Base-by-base conservation (phyloP, 2,329 filamentous ascomycete genomes). In the Calcarisporium arbuscula region DNA sequence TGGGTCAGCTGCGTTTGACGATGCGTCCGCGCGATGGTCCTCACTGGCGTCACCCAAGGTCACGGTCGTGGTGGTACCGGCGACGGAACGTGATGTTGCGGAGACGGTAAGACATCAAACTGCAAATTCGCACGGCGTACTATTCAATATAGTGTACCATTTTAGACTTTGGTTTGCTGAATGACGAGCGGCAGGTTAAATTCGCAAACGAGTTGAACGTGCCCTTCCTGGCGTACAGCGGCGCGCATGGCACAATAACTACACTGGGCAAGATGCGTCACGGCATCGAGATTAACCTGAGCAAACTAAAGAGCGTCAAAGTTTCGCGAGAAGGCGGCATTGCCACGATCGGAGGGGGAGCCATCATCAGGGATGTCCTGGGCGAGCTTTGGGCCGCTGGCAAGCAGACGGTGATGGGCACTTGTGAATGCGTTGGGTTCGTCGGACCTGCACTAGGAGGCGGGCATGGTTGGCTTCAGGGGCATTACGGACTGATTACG, bases 381-480 rank as follows among this genome's bases (percentile, higher is more conserved):
- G n/a, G n/a, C n/a, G n/a, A n/a, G n/a, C n/a, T n/a, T n/a, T n/a
- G n/a, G n/a, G n/a, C n/a, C 37, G 35, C 38, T 51, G 54, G 40
- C 8, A 8, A 17, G 5, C 12, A 19, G 19, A 11, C 30, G 54
- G 67, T 68, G 2, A 69, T 66, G 8, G 68, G 68, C 23, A 64
- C 60, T 8, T 77, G 72, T 44, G 70, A 73, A 50, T 75, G 70
- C 40, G 65, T 69, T 34, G 64, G 69, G 34, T 47, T 59, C 18
- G 42, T 70, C 4, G 70, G 66, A 0, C 71, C 70, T 0, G 70
- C 58, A 0, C 63, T 80, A 0, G 75, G 76, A 4, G 76, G 76
- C 35, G 74, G 76, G 5, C 67, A 74, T 49, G 73, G 74, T 20
- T 63, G 62, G 54, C 62, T 73, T 5, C 67, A 74, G 47, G 71